Evolutionary conservation across 768 basidiomycete species (phyloP).

Genomic region (Psilocybe subaeruginosa): DNA sequence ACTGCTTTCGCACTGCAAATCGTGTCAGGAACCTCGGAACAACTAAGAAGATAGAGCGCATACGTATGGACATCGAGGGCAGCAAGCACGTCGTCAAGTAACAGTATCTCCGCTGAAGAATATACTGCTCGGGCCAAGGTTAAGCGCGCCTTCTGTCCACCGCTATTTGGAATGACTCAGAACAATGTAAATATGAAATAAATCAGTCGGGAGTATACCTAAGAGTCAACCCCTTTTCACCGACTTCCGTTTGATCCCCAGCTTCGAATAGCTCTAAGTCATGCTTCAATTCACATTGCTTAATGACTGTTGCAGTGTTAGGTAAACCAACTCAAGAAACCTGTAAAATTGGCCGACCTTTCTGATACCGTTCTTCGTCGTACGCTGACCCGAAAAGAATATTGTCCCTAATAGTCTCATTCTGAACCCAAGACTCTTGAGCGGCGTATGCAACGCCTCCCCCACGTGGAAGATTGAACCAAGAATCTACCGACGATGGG

Average conservation of each 20-base stretch:
- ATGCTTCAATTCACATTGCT: slow-evolving; percentile 71
- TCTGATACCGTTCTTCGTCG: slow-evolving; percentile 77
- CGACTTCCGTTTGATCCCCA: slow-evolving; percentile 68
- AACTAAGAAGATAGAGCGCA: not conserved
- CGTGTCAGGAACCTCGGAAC: slow-evolving; percentile 18
- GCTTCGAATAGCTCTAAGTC: slow-evolving; percentile 70
- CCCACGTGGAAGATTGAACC: slow-evolving; percentile 65
- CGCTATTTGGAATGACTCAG: slow-evolving; percentile 25
- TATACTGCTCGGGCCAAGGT: slow-evolving; percentile 50
- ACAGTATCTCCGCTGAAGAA: slow-evolving; percentile 55
- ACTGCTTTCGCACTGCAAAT: slow-evolving; percentile 82
- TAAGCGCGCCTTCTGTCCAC: slow-evolving; percentile 53
- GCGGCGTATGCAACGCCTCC: slow-evolving; percentile 76
- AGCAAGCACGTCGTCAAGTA: slow-evolving; percentile 77
- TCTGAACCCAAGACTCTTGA: slow-evolving; percentile 84
- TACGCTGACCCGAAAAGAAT: slow-evolving; percentile 77
- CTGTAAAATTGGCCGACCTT: slow-evolving; percentile 26
- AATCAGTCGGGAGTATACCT: slow-evolving; percentile 18
- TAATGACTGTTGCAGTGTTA: slow-evolving; percentile 42
- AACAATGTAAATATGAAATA: not conserved
- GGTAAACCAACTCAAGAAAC: not conserved
- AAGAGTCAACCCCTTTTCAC: slow-evolving; percentile 65
- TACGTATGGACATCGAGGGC: slow-evolving; percentile 50
- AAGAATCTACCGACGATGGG: slow-evolving; percentile 50
- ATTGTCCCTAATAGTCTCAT: slow-evolving; percentile 78